Percentiles rank a stretch among this genome's conserved stretches.
These are phyloP conservation scores for Cyberlindnera japonica DNA, from an alignment of 805 yeast species.

Conservation along the genomic window DNA sequence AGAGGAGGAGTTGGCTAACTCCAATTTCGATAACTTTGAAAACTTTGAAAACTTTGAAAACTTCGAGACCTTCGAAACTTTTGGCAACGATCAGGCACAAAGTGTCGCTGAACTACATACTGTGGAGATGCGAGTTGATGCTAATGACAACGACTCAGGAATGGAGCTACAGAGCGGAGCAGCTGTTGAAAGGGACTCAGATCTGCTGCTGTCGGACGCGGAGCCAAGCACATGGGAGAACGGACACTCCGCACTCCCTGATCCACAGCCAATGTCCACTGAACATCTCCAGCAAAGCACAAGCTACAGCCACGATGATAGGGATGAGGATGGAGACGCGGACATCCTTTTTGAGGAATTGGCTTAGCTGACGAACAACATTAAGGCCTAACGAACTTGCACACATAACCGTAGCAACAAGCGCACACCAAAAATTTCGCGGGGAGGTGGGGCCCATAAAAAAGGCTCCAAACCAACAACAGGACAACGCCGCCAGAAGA, in stretches of 20 bases:
- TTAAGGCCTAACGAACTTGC: too few species aligned
- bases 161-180: neutral
- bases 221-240: too few species aligned
- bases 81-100: slow-evolving; percentile 27
- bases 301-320: neutral
- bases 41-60: slow-evolving; percentile 22
- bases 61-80: slow-evolving; percentile 31
- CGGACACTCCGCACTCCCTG: neutral
- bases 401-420: too few species aligned
- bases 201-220: too few species aligned
- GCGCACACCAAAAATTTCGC: too few species aligned
- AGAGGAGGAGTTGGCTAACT: slow-evolving; percentile 3
- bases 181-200: neutral
- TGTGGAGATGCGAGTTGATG: neutral
- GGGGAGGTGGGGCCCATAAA: too few species aligned
- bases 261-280: neutral
- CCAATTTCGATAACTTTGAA: slow-evolving; percentile 13
- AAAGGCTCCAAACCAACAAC: too few species aligned
- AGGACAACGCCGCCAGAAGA: too few species aligned
- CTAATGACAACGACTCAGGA: neutral
- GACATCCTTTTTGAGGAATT: slow-evolving; percentile 13
- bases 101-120: neutral
- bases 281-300: neutral
- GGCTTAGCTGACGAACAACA: too few species aligned
- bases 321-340: slow-evolving; percentile 5